Evolutionary conservation across 2,329 filamentous ascomycete genomes (phyloP).

Genomic region (Pseudocercospora fijiensis): DNA sequence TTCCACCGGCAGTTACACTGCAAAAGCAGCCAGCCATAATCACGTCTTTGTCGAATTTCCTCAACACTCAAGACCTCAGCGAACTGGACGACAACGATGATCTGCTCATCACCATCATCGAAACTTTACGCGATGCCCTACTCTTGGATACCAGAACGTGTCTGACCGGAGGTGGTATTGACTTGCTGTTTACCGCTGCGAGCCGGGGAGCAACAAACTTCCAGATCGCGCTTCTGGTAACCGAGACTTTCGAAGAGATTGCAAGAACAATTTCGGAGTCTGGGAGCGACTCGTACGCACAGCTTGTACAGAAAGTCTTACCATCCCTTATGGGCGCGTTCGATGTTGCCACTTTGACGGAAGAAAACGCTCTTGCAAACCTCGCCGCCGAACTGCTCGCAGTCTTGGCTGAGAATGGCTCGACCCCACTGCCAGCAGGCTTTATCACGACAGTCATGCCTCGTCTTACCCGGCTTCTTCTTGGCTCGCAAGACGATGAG

Average conservation of each 20-base stretch:
- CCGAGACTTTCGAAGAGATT: slow-evolving; percentile 88
- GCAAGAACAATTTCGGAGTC: slow-evolving; percentile 65
- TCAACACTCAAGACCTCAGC: slow-evolving; percentile 74
- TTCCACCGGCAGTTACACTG: slow-evolving; percentile 52
- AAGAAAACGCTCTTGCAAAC: slow-evolving; percentile 80
- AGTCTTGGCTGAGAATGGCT: slow-evolving; percentile 76
- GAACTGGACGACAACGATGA: slow-evolving; percentile 89
- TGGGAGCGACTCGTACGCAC: slow-evolving; percentile 67
- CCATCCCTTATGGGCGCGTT: slow-evolving; percentile 87
- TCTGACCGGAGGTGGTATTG: slow-evolving; percentile 71
- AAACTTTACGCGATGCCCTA: slow-evolving; percentile 81
- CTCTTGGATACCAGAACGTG: slow-evolving; percentile 73
- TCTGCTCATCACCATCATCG: slow-evolving; percentile 82
- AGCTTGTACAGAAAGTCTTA: slow-evolving; percentile 79
- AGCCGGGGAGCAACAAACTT: slow-evolving; percentile 87
- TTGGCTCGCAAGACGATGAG: slow-evolving; percentile 82
- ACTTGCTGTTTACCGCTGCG: slow-evolving; percentile 82
- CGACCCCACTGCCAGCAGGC: slow-evolving; percentile 79
- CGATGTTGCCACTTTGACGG: slow-evolving; percentile 79
- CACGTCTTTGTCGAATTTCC: slow-evolving; percentile 65
- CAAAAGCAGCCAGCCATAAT: slow-evolving; percentile 63
- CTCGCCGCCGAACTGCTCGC: slow-evolving; percentile 83
- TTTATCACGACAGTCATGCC: slow-evolving; percentile 85
- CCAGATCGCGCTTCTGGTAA: slow-evolving; percentile 82
- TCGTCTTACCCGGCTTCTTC: slow-evolving; percentile 77